Percentiles rank a stretch among this genome's conserved stretches.
phyloP scores from a whole-genome alignment of 2,329 filamentous ascomycete species.

The Fonsecaea pedrosoi region DNA sequence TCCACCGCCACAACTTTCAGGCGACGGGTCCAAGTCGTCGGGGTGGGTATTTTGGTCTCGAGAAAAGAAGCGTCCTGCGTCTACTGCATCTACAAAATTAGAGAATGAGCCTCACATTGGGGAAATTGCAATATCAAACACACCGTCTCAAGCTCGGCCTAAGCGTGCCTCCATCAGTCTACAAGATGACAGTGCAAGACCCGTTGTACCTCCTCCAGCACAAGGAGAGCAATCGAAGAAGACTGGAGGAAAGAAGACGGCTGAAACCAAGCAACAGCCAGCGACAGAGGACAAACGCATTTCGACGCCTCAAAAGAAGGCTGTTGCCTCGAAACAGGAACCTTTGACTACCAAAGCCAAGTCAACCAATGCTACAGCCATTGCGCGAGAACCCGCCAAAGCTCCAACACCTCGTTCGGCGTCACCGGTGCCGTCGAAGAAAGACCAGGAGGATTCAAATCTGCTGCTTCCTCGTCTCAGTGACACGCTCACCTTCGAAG shows the following conservation, averaged over 20 bases:
- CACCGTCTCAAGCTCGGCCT: slow-evolving; percentile 37
- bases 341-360: slow-evolving; percentile 30
- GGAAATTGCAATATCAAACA: slow-evolving; percentile 41
- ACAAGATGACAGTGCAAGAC: slow-evolving; percentile 33
- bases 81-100: slow-evolving; percentile 18
- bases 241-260: slow-evolving; percentile 11
- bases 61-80: slow-evolving; percentile 31
- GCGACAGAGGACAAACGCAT: slow-evolving; percentile 23
- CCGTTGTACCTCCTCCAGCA: slow-evolving; percentile 17
- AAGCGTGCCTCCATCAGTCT: slow-evolving; percentile 42
- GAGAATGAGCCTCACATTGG: slow-evolving; percentile 36
- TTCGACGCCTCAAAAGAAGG: slow-evolving; percentile 41
- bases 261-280: slow-evolving; percentile 18
- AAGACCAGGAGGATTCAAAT: slow-evolving; percentile 49
- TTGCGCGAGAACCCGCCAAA: slow-evolving; percentile 36
- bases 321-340: slow-evolving; percentile 40
- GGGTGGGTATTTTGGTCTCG: slow-evolving; percentile 43
- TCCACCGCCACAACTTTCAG: slow-evolving; percentile 35
- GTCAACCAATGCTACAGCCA: slow-evolving; percentile 39
- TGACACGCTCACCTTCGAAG: slow-evolving; percentile 53
- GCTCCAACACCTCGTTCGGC: slow-evolving; percentile 38
- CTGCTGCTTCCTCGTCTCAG: slow-evolving; percentile 57
- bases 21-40: slow-evolving; percentile 35
- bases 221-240: slow-evolving; percentile 25
- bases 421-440: slow-evolving; percentile 36